Evolutionary conservation across 345 rosid species (phyloP).

Genomic region (Gossypium bickii): DNA sequence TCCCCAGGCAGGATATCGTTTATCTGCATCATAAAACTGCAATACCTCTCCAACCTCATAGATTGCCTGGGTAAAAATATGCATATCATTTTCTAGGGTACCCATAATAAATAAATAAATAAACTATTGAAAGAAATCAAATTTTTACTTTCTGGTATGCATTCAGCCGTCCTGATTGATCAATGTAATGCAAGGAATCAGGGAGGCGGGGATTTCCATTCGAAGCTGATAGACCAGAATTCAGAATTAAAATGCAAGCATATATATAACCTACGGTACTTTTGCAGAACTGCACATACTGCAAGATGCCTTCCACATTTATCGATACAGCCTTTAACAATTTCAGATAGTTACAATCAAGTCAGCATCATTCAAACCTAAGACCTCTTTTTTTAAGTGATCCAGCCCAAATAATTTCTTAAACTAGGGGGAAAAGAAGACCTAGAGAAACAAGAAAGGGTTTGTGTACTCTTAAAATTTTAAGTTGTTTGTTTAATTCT

Average conservation of each 20-base stretch:
- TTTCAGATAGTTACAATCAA: background rate
- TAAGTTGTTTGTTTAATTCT: background rate
- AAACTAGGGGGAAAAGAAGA: background rate
- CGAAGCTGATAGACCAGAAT: constrained; percentile 57
- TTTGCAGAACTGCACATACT: background rate
- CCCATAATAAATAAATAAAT: background rate
- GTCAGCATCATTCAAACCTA: background rate
- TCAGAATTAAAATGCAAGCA: constrained; percentile 10
- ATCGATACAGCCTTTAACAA: background rate
- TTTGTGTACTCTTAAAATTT: background rate
- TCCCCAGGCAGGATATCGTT: constrained; percentile 92
- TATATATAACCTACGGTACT: background rate
- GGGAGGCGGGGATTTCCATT: constrained; percentile 90
- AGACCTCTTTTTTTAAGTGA: background rate
- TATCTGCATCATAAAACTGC: constrained; percentile 80
- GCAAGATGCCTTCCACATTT: background rate
- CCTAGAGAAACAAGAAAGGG: background rate
- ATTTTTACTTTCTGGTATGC: constrained; percentile 66
- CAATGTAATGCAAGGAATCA: constrained; percentile 80
- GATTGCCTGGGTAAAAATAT: constrained; percentile 55
- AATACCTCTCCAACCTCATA: constrained; percentile 83
- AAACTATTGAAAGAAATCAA: background rate
- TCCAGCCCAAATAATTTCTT: background rate
- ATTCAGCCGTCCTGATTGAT: constrained; percentile 65
- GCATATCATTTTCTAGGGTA: background rate